These are phyloP conservation scores for Fragilariopsis cylindrus DNA, from an alignment of 108 stramenopile species.

Conservation along the genomic window DNA sequence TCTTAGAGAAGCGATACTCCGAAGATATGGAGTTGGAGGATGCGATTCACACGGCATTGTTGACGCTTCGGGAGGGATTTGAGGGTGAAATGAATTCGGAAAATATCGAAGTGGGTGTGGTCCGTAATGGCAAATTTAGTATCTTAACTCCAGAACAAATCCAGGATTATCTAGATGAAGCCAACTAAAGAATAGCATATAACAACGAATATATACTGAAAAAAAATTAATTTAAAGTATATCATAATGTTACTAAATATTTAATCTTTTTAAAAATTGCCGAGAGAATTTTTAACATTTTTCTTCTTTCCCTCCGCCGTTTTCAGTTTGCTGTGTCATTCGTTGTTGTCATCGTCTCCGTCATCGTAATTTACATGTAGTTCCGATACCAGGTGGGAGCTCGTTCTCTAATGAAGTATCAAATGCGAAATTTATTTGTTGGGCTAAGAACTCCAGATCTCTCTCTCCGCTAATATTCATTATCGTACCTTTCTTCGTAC, in stretches of 20 bases:
- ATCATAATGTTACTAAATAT: no score
- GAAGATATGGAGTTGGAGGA: slow-evolving; percentile 99
- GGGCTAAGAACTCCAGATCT: slow-evolving; percentile 39
- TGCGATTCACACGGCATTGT: slow-evolving; percentile 97
- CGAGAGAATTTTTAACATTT: no score
- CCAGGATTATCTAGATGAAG: slow-evolving; percentile 98
- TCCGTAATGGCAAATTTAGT: slow-evolving; percentile 90
- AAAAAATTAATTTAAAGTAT: no score
- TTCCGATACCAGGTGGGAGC: slow-evolving; percentile 33
- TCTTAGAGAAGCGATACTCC: slow-evolving; percentile 95
- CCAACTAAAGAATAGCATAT: slow-evolving; percentile 40
- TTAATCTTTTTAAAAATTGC: no score
- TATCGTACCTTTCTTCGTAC: slow-evolving; percentile 14
- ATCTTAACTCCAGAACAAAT: slow-evolving; percentile 97
- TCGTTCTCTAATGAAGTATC: slow-evolving; percentile 37
- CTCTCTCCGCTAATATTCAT: slow-evolving; percentile 40
- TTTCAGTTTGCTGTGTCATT: background rate
- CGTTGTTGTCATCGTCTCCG: background rate
- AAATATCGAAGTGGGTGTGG: slow-evolving; percentile 98
- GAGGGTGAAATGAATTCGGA: slow-evolving; percentile 99
- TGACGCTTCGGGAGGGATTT: slow-evolving; percentile 98
- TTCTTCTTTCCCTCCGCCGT: no score
- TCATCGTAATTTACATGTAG: slow-evolving; percentile 22
- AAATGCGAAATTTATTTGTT: slow-evolving; percentile 37
- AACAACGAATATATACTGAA: no score